phyloP scores from a whole-genome alignment of 2,329 filamentous ascomycete genomes.

The Aureobasidium zeae region DNA sequence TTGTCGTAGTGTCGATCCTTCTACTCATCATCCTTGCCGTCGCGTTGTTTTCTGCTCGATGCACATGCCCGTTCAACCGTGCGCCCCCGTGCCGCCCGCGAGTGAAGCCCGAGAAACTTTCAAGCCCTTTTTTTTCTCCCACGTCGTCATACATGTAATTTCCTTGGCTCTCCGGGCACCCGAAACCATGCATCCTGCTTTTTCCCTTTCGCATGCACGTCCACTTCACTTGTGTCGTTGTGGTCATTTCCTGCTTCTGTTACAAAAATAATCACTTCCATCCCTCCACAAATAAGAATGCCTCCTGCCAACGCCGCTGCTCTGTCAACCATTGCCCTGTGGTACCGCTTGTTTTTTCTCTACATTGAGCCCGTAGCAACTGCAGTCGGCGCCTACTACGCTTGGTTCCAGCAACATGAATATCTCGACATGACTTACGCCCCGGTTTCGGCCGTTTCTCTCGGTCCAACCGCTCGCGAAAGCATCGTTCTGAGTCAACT shows the following conservation, averaged over 20 bases:
- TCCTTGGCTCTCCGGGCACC: conserved; percentile 15
- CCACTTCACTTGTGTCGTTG: too few species aligned
- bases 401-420: conserved; percentile 39
- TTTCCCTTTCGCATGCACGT: conserved; percentile 12
- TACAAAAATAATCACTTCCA: conserved; percentile 11
- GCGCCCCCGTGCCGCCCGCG: conserved; percentile 1
- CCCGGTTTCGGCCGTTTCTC: conserved; percentile 36
- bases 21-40: neutral
- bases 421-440: conserved; percentile 60
- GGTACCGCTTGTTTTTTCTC: conserved; percentile 67
- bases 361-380: conserved; percentile 56
- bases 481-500: conserved; percentile 61
- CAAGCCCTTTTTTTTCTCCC: too few species aligned
- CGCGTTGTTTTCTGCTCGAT: conserved; percentile 3
- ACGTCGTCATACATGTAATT: too few species aligned
- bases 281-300: too few species aligned
- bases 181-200: conserved; percentile 16
- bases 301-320: conserved; percentile 19
- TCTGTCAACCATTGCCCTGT: conserved; percentile 43
- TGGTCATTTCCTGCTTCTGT: conserved; percentile 12
- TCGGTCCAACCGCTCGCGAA: conserved; percentile 47
- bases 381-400: conserved; percentile 45
- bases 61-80: conserved; percentile 1
- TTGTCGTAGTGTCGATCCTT: neutral
- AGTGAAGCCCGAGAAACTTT: conserved; percentile 9